A percentile compares a stretch with the other conserved stretches of the same genome.
These are phyloP conservation scores for Aspergillus indologenus DNA, from an alignment of 495 filamentous ascomycete species.

Conservation along the genomic window DNA sequence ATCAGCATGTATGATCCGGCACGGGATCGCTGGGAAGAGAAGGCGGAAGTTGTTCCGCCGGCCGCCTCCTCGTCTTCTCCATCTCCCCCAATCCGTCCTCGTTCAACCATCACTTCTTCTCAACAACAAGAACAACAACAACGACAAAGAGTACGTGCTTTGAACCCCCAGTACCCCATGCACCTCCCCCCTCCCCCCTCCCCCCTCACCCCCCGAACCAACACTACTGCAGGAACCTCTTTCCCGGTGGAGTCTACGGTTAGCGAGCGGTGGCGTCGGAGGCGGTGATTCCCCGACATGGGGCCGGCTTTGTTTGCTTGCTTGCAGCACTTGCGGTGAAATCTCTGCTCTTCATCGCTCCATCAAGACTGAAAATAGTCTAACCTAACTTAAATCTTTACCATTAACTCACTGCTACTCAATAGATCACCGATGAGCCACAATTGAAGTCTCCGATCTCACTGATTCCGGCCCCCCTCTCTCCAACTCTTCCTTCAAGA, in stretches of 20 bases:
- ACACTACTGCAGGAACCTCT: not conserved
- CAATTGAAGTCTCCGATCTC: not conserved
- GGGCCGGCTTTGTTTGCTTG: not conserved
- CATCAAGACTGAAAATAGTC: not conserved
- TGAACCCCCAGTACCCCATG: no score
- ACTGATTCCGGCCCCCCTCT: not conserved
- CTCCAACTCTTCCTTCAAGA: not conserved
- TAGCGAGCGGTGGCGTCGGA: not conserved
- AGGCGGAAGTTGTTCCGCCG: not conserved
- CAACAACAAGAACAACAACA: not conserved
- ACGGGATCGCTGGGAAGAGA: slow-evolving; percentile 33
- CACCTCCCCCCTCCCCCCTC: no score
- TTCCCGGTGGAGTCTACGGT: not conserved
- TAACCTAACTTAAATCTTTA: not conserved
- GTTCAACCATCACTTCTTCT: not conserved
- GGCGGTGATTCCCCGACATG: not conserved
- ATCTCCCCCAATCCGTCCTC: not conserved
- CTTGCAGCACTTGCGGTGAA: not conserved
- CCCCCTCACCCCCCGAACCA: not conserved
- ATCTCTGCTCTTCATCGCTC: not conserved
- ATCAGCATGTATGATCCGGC: slow-evolving; percentile 43
- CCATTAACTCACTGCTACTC: not conserved
- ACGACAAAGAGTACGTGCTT: slow-evolving; percentile 14
- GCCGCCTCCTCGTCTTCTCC: not conserved
- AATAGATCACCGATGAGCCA: not conserved